These are phyloP conservation scores for Pythium plurisporium DNA, from an alignment of 352 stramenopile genomes.

Conservation along the genomic window DNA sequence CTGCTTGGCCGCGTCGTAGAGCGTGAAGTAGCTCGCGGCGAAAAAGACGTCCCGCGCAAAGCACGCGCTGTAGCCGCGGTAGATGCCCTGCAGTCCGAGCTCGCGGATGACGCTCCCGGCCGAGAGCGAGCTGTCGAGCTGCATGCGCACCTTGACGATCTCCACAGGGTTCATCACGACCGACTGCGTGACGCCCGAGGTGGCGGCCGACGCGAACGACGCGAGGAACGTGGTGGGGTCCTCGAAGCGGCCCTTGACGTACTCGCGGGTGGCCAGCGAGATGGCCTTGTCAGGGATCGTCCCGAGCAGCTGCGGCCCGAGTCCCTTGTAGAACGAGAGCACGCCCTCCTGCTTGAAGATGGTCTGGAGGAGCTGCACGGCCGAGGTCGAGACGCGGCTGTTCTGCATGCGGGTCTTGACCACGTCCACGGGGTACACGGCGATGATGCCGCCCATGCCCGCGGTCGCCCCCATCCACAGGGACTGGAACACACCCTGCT, in stretches of 20 bases:
- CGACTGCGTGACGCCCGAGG: constrained; percentile 65
- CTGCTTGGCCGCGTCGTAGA: constrained; percentile 74
- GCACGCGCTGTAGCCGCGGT: constrained; percentile 71
- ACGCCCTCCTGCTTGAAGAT: constrained; percentile 62
- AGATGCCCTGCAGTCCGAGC: constrained; percentile 56
- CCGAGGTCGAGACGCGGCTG: constrained; percentile 49
- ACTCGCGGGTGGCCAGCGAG: constrained; percentile 73
- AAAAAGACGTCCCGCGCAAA: constrained; percentile 71
- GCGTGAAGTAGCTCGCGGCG: constrained; percentile 72
- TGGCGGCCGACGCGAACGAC: constrained; percentile 64
- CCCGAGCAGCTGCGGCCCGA: constrained; percentile 64
- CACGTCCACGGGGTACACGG: constrained; percentile 78
- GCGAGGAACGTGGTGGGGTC: constrained; percentile 67
- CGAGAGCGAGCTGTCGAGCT: constrained; percentile 70
- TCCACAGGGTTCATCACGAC: constrained; percentile 83
- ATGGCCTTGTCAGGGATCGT: constrained; percentile 81
- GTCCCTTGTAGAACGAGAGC: constrained; percentile 73
- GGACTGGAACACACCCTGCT: constrained; percentile 62
- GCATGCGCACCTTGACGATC: constrained; percentile 82
- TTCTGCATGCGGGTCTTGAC: constrained; percentile 86
- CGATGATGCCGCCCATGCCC: constrained; percentile 77
- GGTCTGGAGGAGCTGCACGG: constrained; percentile 45
- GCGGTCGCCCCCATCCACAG: constrained; percentile 79
- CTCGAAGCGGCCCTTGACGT: constrained; percentile 69
- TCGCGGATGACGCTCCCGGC: constrained; percentile 51